phyloP scores from a whole-genome alignment of 176 grass and related monocot species.

The Hsuehochloa calcarea region DNA sequence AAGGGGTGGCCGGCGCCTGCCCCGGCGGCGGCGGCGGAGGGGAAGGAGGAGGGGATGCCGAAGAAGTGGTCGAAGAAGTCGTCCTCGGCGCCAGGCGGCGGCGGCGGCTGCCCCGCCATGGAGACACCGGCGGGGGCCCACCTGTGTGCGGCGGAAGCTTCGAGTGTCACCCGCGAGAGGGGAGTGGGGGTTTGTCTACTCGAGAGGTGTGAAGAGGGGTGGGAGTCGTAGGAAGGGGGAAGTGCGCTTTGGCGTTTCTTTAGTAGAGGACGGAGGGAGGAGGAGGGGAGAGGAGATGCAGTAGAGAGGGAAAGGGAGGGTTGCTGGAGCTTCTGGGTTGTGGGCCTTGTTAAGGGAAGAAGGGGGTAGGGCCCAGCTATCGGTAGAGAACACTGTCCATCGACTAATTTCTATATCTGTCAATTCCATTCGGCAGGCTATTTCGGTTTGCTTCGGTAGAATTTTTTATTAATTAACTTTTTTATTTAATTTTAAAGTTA shows the following conservation, averaged over 20 bases:
- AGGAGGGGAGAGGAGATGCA: not conserved
- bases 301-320: not conserved
- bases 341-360: not conserved
- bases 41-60: slow-evolving; percentile 25
- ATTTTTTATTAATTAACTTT: no score
- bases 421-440: no score
- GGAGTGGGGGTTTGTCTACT: not conserved
- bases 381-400: no score
- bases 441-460: no score
- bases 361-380: not conserved
- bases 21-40: slow-evolving; percentile 3
- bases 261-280: not conserved
- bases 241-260: slow-evolving; percentile 18
- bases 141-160: slow-evolving; percentile 20
- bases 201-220: not conserved
- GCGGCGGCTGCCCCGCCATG: slow-evolving; percentile 72
- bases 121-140: not conserved
- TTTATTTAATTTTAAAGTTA: no score
- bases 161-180: not conserved
- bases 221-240: not conserved
- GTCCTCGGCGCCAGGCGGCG: slow-evolving; percentile 55
- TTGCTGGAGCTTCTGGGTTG: not conserved
- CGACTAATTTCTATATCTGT: no score
- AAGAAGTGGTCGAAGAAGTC: slow-evolving; percentile 91
- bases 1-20: slow-evolving; percentile 15